These are phyloP conservation scores for Pythium utonaiense DNA, from an alignment of 352 stramenopile species.

Conservation along the genomic window DNA sequence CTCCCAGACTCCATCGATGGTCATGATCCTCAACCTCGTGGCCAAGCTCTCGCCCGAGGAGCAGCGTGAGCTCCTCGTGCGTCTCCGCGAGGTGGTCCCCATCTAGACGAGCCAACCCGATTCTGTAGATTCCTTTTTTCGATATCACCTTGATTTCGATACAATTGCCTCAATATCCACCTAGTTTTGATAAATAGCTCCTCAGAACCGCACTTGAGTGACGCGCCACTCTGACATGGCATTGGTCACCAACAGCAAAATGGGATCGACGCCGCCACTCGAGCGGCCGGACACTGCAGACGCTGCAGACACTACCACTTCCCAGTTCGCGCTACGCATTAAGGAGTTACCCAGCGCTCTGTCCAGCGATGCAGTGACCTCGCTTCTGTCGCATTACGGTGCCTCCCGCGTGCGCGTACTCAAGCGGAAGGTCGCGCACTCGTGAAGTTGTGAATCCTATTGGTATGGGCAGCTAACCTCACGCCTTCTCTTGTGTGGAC, in stretches of 20 bases:
- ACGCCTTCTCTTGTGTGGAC: constrained; percentile 28
- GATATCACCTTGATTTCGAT: constrained; percentile 4
- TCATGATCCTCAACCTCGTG: constrained; percentile 75
- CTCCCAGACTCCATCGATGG: constrained; percentile 56
- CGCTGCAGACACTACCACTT: not conserved
- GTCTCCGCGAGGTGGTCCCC: constrained; percentile 55
- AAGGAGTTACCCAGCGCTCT: constrained; percentile 55
- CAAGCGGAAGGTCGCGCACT: constrained; percentile 21
- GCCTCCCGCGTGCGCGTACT: constrained; percentile 44
- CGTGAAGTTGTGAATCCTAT: not conserved
- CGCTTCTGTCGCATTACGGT: constrained; percentile 61
- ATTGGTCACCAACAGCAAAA: not conserved
- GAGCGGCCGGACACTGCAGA: not conserved
- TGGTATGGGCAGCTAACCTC: too few species aligned
- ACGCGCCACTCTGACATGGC: not conserved
- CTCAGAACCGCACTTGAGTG: not conserved
- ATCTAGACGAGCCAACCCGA: constrained; percentile 18
- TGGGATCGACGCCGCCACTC: not conserved
- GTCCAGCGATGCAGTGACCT: constrained; percentile 47
- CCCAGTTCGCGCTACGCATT: constrained; percentile 33
- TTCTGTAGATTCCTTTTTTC: not conserved
- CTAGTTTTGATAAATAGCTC: constrained; percentile 2
- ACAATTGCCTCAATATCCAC: not conserved
- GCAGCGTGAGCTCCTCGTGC: constrained; percentile 63
- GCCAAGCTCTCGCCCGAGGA: constrained; percentile 57